Evolutionary conservation across 345 rosid genomes (phyloP).

Genomic region (Acer campestre): DNA sequence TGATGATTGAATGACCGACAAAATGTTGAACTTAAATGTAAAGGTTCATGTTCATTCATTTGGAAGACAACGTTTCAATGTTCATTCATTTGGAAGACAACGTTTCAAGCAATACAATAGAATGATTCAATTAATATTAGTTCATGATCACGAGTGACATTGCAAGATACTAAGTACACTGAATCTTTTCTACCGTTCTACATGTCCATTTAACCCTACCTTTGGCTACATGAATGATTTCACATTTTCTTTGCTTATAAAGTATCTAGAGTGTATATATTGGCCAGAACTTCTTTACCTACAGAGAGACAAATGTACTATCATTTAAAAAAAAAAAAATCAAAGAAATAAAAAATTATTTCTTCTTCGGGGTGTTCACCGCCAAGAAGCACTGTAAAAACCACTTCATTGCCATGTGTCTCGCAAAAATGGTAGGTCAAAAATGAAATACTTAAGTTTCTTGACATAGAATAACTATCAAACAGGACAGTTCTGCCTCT

Average conservation of each 20-base stretch:
- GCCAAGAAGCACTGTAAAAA: not conserved
- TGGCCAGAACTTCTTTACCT: not conserved
- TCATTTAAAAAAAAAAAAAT: no score
- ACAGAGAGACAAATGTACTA: no score
- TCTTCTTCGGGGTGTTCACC: no score
- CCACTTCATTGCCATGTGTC: not conserved
- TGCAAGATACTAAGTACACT: no score
- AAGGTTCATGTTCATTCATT: not conserved
- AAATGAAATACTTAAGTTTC: not conserved
- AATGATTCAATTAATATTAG: not conserved
- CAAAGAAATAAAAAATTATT: no score
- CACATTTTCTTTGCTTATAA: not conserved
- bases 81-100: not conserved
- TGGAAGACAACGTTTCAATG: no score
- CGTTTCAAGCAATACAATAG: not conserved
- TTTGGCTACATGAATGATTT: not conserved
- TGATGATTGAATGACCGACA: not conserved
- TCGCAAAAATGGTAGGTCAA: not conserved
- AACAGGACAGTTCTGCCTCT: not conserved
- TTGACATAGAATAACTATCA: not conserved
- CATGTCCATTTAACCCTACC: not conserved
- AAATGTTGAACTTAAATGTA: slow-evolving; percentile 6
- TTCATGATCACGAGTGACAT: not conserved
- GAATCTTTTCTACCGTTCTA: slow-evolving; percentile 1
- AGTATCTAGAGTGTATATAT: not conserved